phyloP scores from a whole-genome alignment of 495 filamentous ascomycete genomes.

The Podospora pseudoanserina region DNA sequence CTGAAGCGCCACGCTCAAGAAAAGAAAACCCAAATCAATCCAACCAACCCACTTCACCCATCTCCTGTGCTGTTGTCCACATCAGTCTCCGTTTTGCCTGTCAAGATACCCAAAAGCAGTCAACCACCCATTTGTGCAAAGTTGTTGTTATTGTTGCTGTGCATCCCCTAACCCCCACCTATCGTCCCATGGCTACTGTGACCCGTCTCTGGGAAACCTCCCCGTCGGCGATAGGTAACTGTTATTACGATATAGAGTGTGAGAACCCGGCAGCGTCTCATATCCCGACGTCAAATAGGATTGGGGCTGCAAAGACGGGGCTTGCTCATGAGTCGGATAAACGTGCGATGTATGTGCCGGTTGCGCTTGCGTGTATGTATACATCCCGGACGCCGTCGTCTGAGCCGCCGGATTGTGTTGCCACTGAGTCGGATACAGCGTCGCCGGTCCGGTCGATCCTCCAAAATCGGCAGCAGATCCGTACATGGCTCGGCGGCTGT shows the following conservation, averaged over 20 bases:
- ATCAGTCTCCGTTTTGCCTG: neutral
- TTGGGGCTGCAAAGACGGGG: neutral
- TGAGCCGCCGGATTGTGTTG: neutral
- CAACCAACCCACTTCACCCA: neutral
- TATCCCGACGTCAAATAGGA: neutral
- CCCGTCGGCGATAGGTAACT: neutral
- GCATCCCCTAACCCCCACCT: neutral
- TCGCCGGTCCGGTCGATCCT: neutral
- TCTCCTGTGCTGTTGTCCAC: neutral
- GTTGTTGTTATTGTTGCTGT: neutral
- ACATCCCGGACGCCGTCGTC: neutral
- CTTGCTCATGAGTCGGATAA: neutral
- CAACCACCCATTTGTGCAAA: neutral
- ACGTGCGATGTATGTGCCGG: neutral
- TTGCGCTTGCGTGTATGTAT: neutral
- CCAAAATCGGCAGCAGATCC: conserved; percentile 1
- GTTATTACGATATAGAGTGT: conserved; percentile 1
- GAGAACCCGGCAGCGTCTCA: neutral
- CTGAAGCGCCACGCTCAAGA: neutral
- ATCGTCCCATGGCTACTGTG: neutral
- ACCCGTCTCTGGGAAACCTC: neutral
- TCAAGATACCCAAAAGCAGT: neutral
- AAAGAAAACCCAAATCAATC: neutral
- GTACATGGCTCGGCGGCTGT: conserved; percentile 4
- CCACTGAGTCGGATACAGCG: neutral